A percentile compares a stretch with the other conserved stretches of the same genome.
phyloP scores from a whole-genome alignment of 495 filamentous ascomycete species.

The Pyrenula massariospora region DNA sequence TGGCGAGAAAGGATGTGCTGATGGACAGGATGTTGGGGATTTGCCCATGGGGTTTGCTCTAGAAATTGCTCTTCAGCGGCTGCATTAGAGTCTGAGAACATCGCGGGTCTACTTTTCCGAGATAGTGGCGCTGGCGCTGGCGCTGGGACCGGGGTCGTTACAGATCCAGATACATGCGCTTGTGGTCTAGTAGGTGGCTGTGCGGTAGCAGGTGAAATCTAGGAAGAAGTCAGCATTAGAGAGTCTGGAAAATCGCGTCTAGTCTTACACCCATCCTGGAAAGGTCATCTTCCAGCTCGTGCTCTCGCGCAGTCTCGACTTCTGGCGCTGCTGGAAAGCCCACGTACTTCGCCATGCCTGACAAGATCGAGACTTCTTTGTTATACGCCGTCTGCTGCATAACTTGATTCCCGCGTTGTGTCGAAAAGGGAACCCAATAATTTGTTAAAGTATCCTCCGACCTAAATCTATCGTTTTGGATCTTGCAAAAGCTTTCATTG shows the following conservation, averaged over 20 bases:
- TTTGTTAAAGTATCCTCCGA: slow-evolving; percentile 72
- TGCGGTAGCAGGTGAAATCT: background rate
- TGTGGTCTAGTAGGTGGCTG: background rate
- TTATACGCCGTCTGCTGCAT: slow-evolving; percentile 79
- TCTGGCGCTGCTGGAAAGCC: slow-evolving; percentile 93
- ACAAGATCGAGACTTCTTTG: slow-evolving; percentile 80
- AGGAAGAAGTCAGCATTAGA: background rate
- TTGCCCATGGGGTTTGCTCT: slow-evolving; percentile 77
- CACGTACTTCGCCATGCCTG: slow-evolving; percentile 84
- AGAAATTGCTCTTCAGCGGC: slow-evolving; percentile 74
- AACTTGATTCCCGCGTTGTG: slow-evolving; percentile 58
- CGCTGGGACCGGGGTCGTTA: too few species aligned
- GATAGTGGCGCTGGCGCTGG: background rate
- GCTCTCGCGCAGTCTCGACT: slow-evolving; percentile 54
- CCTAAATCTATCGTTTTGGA: slow-evolving; percentile 81
- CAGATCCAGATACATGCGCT: too few species aligned
- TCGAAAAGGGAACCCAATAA: slow-evolving; percentile 62
- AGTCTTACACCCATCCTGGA: slow-evolving; percentile 78
- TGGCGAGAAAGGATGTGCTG: slow-evolving; percentile 20
- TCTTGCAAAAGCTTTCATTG: slow-evolving; percentile 78
- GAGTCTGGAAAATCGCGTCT: background rate
- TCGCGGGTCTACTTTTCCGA: background rate
- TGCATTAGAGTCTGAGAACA: slow-evolving; percentile 17
- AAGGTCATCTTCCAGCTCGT: slow-evolving; percentile 75
- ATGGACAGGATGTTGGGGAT: slow-evolving; percentile 73